Percentiles rank a stretch among this genome's conserved stretches.
These are phyloP conservation scores for Aristolochia fimbriata DNA, from an alignment of 164 flowering plant species.

Conservation along the genomic window DNA sequence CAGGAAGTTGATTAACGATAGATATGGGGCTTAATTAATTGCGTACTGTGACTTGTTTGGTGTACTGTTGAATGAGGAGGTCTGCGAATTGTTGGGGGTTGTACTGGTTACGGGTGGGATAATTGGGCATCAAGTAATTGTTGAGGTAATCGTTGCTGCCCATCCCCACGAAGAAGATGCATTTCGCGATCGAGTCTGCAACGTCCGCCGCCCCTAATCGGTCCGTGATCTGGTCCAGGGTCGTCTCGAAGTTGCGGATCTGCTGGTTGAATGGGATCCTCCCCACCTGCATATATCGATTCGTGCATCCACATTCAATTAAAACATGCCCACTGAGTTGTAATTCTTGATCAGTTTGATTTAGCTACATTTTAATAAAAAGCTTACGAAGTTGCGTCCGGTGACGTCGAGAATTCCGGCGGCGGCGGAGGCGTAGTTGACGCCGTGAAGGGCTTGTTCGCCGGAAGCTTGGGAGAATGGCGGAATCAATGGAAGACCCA, in stretches of 20 bases:
- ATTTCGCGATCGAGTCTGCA: conserved; percentile 26
- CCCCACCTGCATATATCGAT: conserved; percentile 35
- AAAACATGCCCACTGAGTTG: too few species aligned
- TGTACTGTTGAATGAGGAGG: conserved; percentile 55
- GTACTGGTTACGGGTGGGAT: conserved; percentile 57
- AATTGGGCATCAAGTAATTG: conserved; percentile 93
- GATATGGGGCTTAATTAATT: too few species aligned
- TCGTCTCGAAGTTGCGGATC: conserved; percentile 61
- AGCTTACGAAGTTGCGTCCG: conserved; percentile 78
- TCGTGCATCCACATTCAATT: neutral
- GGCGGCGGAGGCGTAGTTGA: conserved; percentile 93
- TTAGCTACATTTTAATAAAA: neutral
- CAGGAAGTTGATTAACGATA: too few species aligned
- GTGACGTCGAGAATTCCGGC: conserved; percentile 86
- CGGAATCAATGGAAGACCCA: conserved; percentile 71
- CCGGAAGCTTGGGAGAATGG: conserved; percentile 50
- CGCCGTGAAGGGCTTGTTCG: conserved; percentile 57
- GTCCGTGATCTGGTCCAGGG: conserved; percentile 59
- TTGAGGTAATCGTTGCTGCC: conserved; percentile 98
- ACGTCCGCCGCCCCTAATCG: conserved; percentile 48
- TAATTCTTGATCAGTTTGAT: too few species aligned
- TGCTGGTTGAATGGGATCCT: conserved; percentile 85
- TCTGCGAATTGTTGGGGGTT: conserved; percentile 53
- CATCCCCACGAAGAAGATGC: conserved; percentile 91
- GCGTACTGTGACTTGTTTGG: conserved; percentile 46